phyloP scores from a whole-genome alignment of 2,329 filamentous ascomycete genomes.

The Aspergillus sojae region DNA sequence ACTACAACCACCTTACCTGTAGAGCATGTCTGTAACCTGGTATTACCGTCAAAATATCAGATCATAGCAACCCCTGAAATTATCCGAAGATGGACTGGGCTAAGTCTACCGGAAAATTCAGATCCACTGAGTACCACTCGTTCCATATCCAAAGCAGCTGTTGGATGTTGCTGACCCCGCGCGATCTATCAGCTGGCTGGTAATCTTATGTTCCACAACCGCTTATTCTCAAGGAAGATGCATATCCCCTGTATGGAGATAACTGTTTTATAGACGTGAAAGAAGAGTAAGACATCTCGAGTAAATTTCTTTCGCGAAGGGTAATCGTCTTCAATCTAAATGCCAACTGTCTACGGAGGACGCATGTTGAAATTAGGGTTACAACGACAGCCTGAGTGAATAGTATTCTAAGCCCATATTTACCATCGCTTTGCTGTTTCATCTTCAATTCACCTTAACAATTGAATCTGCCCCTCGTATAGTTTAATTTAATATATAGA shows the following conservation, averaged over 20 bases:
- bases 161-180: not conserved
- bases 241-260: not conserved
- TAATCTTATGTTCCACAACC: not conserved
- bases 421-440: not conserved
- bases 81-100: not conserved
- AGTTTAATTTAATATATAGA: not conserved
- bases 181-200: not conserved
- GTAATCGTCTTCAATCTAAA: not conserved
- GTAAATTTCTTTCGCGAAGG: not conserved
- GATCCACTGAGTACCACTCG: not conserved
- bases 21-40: not conserved
- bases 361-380: not conserved
- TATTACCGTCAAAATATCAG: not conserved
- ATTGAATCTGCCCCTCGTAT: not conserved
- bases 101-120: not conserved
- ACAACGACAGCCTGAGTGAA: not conserved
- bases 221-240: not conserved
- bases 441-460: not conserved
- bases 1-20: not conserved
- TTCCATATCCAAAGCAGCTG: not conserved
- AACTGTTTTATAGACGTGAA: not conserved
- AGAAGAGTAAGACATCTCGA: not conserved
- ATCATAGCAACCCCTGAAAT: not conserved
- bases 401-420: not conserved
- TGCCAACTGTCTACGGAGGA: not conserved